A percentile compares a stretch with the other conserved stretches of the same genome.
phyloP scores from a whole-genome alignment of 495 filamentous ascomycete genomes.

The Cercophora samala region DNA sequence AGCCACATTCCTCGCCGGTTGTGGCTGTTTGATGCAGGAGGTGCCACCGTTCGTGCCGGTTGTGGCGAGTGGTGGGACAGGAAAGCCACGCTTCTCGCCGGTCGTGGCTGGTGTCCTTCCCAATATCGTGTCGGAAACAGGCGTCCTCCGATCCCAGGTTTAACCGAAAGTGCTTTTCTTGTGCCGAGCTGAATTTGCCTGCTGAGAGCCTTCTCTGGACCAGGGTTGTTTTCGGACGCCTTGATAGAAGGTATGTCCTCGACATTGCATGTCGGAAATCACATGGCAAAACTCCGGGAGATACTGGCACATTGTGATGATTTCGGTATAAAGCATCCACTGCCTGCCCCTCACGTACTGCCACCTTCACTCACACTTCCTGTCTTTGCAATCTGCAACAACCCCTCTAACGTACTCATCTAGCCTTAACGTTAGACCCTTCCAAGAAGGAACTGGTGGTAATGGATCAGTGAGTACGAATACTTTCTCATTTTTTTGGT shows the following conservation, averaged over 20 bases:
- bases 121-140: too few relatives aligned
- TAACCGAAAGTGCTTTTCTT: too few relatives aligned
- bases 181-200: too few relatives aligned
- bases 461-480: not conserved
- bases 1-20: not conserved
- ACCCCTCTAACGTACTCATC: not conserved
- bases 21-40: not conserved
- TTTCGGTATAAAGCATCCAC: not conserved
- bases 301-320: not conserved
- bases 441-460: not conserved
- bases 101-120: not conserved
- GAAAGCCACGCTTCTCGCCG: not conserved
- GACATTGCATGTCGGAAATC: not conserved
- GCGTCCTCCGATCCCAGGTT: too few relatives aligned
- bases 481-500: not conserved
- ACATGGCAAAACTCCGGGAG: not conserved
- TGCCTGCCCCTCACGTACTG: not conserved
- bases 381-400: not conserved
- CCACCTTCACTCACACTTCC: not conserved
- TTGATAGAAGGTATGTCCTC: not conserved
- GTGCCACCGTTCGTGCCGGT: not conserved
- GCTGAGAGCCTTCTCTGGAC: too few relatives aligned
- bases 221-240: too few relatives aligned
- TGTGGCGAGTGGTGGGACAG: not conserved
- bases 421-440: not conserved